phyloP scores from a whole-genome alignment of 1,139 yeast species.

The Zhuliangozyma parablackwelliae region DNA sequence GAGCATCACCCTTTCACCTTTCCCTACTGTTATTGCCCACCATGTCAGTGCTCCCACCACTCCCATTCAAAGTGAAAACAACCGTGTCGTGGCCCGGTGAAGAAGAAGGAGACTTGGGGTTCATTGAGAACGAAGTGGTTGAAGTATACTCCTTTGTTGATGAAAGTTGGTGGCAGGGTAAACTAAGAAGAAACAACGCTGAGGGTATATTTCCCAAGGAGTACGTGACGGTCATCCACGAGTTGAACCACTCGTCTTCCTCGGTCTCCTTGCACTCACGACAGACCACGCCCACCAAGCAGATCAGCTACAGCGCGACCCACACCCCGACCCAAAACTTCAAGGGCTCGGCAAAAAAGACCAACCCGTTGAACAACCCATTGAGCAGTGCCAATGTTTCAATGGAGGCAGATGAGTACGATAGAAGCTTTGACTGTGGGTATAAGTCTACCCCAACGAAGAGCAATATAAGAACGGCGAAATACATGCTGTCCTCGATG shows the following conservation, averaged over 20 bases:
- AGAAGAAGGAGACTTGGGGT: conserved; percentile 83
- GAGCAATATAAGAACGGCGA: conserved; percentile 14
- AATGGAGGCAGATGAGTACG: conserved; percentile 16
- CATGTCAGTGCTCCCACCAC: conserved; percentile 19
- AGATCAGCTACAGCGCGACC: conserved; percentile 10
- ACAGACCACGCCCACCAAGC: conserved; percentile 12
- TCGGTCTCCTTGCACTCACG: conserved; percentile 12
- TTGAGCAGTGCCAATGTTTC: conserved; percentile 12
- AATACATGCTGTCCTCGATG: conserved; percentile 16
- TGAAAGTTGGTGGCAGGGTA: conserved; percentile 92
- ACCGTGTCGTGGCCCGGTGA: conserved; percentile 90
- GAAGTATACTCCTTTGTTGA: conserved; percentile 79
- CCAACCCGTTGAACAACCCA: conserved; percentile 13
- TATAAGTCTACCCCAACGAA: conserved; percentile 11
- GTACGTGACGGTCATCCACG: conserved; percentile 61
- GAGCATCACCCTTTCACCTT: too few species aligned
- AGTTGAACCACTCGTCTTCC: conserved; percentile 12
- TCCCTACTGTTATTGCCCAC: too few species aligned
- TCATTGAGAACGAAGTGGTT: conserved; percentile 86
- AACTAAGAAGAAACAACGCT: conserved; percentile 71
- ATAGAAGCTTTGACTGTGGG: conserved; percentile 20
- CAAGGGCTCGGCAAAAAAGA: conserved; percentile 14
- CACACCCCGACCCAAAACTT: conserved; percentile 14
- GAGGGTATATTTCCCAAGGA: conserved; percentile 86
- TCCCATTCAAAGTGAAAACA: conserved; percentile 75